phyloP scores from a whole-genome alignment of 306 rosid species.

The Urtica urens region DNA sequence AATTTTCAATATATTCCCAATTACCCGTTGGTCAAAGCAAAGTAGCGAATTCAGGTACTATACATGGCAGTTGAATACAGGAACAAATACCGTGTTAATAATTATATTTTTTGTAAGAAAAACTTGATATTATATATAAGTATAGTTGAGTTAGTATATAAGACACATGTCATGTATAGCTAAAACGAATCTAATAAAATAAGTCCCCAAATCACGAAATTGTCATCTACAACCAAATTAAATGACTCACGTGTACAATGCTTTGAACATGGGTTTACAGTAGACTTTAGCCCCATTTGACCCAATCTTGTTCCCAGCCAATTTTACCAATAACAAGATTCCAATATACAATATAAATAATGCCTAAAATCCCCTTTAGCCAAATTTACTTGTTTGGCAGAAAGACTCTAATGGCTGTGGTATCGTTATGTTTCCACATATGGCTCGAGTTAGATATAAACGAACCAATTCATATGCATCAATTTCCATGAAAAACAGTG shows the following conservation, averaged over 20 bases:
- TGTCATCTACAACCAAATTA: conserved; percentile 7
- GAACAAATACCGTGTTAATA: neutral
- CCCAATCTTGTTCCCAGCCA: conserved; percentile 22
- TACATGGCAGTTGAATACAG: neutral
- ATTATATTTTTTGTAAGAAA: neutral
- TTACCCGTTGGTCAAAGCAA: too few relatives aligned
- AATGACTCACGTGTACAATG: conserved; percentile 36
- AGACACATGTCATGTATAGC: neutral
- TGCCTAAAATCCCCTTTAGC: too few relatives aligned
- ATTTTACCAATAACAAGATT: neutral
- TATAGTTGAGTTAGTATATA: neutral
- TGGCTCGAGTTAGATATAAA: too few relatives aligned
- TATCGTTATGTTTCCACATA: too few relatives aligned
- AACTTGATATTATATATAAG: neutral
- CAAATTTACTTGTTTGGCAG: too few relatives aligned
- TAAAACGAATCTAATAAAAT: neutral
- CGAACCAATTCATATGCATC: too few relatives aligned
- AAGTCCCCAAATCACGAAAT: neutral
- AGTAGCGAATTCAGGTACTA: neutral
- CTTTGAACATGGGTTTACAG: conserved; percentile 5
- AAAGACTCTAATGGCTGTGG: too few relatives aligned
- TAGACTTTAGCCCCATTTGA: conserved; percentile 18
- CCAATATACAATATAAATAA: too few relatives aligned
- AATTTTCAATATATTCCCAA: neutral
- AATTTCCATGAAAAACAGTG: too few relatives aligned